phyloP scores from a whole-genome alignment of 768 basidiomycete genomes.

The Phylloporus sp. region DNA sequence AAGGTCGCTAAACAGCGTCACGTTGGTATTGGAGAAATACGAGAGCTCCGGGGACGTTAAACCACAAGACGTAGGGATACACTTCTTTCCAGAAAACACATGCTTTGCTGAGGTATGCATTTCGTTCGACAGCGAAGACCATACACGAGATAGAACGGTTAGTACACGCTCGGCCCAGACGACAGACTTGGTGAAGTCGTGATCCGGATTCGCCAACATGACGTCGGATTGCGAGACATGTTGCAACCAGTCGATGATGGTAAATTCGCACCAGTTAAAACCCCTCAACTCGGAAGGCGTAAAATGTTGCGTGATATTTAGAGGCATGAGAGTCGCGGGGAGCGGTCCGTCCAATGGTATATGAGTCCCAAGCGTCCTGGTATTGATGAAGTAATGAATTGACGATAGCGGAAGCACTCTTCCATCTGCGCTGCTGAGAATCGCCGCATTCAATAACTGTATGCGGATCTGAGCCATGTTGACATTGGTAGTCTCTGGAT shows the following conservation, averaged over 20 bases:
- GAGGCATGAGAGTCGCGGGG: conserved; percentile 8
- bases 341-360: conserved; percentile 35
- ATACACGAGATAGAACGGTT: conserved; percentile 56
- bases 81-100: conserved; percentile 40
- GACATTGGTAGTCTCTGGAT: conserved; percentile 30
- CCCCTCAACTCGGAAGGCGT: conserved; percentile 44
- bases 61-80: conserved; percentile 53
- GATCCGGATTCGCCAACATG: conserved; percentile 38
- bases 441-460: conserved; percentile 66
- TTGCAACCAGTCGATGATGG: conserved; percentile 68
- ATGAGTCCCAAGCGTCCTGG: conserved; percentile 44
- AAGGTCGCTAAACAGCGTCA: conserved; percentile 75
- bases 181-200: conserved; percentile 61
- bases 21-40: conserved; percentile 80
- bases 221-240: conserved; percentile 52
- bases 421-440: conserved; percentile 48
- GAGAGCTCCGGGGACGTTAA: conserved; percentile 66
- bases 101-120: conserved; percentile 39
- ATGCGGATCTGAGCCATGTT: conserved; percentile 44
- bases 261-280: conserved; percentile 79
- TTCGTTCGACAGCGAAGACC: conserved; percentile 56
- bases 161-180: conserved; percentile 81
- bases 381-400: conserved; percentile 69
- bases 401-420: conserved; percentile 64
- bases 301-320: conserved; percentile 41